Evolutionary conservation across 2,329 filamentous ascomycete species (phyloP), one percentile per base, ranked within the genome.

Genomic region (Beauveria caledonica): DNA sequence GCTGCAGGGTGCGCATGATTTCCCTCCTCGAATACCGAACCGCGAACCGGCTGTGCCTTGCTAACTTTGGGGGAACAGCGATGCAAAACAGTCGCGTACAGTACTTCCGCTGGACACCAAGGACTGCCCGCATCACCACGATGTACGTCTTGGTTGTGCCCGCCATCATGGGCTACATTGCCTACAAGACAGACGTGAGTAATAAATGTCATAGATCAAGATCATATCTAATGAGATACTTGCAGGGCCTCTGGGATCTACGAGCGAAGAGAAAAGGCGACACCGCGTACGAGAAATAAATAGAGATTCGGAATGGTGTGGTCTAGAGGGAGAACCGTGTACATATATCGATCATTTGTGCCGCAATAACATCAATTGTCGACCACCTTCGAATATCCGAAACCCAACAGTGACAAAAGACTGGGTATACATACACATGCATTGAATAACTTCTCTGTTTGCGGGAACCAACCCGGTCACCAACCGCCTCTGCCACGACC

Each of bases 81-180:
- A 89, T 97, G 86, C 85, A 83, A 70, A 80, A 83, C 70, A 91
- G 90, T 79, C 88, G 94, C 66, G 88, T 92, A 84, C 91, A 91
- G 78, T 96, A 90, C 84, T 99, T 97, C 84, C 85, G 91, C 75
- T 97, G 91, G 90, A 97, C 89, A 40, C 83, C 86, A 57, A 83
- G 89, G 70, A 96, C 91, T 50, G 91, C 90, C 33, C 86, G 84
- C 77, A 75, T 97, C 69, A 86, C 87, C 5, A 85, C 97, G 71
- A 79, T 87, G 65, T 97, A 93, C 75, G 82, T 88, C 62, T 77
- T 86, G 39, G 77, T 87, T 58, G 83, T 97, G 48, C 94, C 94
- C 8, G 74, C 77, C 45, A 78, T 89, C 61, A 68, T 96, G 66
- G 86, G 86, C 51, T 86, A 86, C 70, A 70, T 90, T 60, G 90